Base-by-base conservation (phyloP, 495 filamentous ascomycete genomes). In the Penicillium silybi region DNA sequence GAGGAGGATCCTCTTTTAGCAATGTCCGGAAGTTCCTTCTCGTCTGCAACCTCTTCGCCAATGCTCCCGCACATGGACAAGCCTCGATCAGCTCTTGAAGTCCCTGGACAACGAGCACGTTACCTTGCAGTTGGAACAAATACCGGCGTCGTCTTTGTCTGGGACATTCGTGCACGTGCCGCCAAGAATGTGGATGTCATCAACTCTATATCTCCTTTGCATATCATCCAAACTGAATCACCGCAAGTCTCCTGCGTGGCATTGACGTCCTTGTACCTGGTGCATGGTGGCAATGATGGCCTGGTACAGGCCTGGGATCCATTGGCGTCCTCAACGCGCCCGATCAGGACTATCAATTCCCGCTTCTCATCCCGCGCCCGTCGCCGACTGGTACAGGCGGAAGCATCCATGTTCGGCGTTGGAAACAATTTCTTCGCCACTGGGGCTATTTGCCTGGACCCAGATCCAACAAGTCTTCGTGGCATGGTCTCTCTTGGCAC, bases 221-320 rank as follows among this genome's bases (percentile, higher is more conserved):
- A 89, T 16, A 77, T 88, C 40, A 95, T 98, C 47, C 83, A 92
- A 53, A 97, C 93, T 0, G 90, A 96, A 20, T 97, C 93, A 0
- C 92, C 93, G 0, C 79, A 89, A 57, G 83, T 98, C 10, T 86
- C 92, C 9, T 89, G 82, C 56, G 68, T 98, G n/a, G 93, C 86
- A 6, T 64, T 96, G 18, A 89, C 91, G 2, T 90, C 91, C 10
- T 76, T 97, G 7, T 90, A 92, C 60, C 68, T 98, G 22, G 86
- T 97, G 1, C 90, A 96, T 66, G 93, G 93, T 23, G 93, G 93
- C 39, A 95, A 88, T 56, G 93, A 98, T 66, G 92, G 93, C 9
- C 81, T 97, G 7, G 92, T 97, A 7, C 93, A 97, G 63, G 88
- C 90, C 6, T 98, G 95, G 95, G 93, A 98, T 74, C 90, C 89